These are phyloP conservation scores for Lactarius indigo DNA, from an alignment of 768 basidiomycete genomes.

Conservation along the genomic window DNA sequence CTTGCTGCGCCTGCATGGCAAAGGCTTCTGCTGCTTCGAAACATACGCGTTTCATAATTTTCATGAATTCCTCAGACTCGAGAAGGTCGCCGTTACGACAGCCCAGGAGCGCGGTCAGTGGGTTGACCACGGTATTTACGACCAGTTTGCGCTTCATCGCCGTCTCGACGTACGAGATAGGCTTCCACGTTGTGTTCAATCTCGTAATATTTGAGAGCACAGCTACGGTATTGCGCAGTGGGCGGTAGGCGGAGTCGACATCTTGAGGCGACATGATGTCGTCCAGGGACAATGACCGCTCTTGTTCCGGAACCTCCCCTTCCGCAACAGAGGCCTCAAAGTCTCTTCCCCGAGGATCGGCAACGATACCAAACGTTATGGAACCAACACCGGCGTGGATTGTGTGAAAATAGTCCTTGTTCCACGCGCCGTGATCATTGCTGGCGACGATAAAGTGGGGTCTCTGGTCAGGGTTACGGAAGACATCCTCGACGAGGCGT, in stretches of 20 bases:
- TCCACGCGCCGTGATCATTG: slow-evolving; percentile 77
- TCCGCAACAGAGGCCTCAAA: slow-evolving; percentile 55
- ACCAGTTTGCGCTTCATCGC: slow-evolving; percentile 77
- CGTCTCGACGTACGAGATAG: slow-evolving; percentile 63
- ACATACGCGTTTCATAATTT: slow-evolving; percentile 54
- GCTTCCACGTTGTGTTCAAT: slow-evolving; percentile 61
- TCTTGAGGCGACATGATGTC: slow-evolving; percentile 45
- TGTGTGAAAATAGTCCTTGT: slow-evolving; percentile 48
- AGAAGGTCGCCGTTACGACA: slow-evolving; percentile 79
- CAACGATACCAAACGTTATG: slow-evolving; percentile 76
- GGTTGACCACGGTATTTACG: slow-evolving; percentile 78
- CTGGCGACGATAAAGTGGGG: slow-evolving; percentile 85
- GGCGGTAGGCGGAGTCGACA: slow-evolving; percentile 45
- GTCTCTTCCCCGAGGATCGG: slow-evolving; percentile 58
- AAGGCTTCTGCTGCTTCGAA: slow-evolving; percentile 68
- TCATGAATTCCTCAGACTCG: slow-evolving; percentile 38
- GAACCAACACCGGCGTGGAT: slow-evolving; percentile 69
- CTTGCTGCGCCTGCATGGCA: slow-evolving; percentile 45
- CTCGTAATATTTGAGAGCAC: slow-evolving; percentile 52
- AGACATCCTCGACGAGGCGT: slow-evolving; percentile 58
- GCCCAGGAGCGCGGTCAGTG: slow-evolving; percentile 76
- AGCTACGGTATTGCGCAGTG: slow-evolving; percentile 65
- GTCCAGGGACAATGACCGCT: slow-evolving; percentile 46
- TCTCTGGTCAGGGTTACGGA: slow-evolving; percentile 65
- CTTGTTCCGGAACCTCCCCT: slow-evolving; percentile 32